Conservation (phyloP, 257 asterid genomes). For the Ballota nigra region DNA sequence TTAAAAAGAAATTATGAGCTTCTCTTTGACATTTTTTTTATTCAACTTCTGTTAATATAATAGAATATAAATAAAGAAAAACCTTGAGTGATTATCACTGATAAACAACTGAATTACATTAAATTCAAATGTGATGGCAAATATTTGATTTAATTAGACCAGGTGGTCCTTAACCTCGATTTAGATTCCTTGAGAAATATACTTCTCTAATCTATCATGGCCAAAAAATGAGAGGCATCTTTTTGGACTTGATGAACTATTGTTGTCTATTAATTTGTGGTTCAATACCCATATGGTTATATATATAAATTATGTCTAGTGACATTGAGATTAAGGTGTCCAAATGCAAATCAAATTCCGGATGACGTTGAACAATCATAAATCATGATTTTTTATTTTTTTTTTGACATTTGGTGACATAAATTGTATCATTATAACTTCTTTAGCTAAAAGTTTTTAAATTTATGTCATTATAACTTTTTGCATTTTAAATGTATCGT, state of each 20-base stretch:
- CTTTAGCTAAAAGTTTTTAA: too few relatives aligned
- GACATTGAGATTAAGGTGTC: background rate
- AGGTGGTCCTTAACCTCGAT: slow-evolving; percentile 9
- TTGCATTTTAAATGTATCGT: too few relatives aligned
- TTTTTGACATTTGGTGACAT: background rate
- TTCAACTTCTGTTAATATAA: too few relatives aligned
- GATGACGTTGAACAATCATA: background rate
- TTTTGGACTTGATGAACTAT: background rate
- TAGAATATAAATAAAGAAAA: too few relatives aligned
- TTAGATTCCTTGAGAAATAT: background rate
- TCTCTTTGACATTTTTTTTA: too few relatives aligned
- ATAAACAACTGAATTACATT: too few relatives aligned
- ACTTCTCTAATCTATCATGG: background rate
- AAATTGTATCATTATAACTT: too few relatives aligned
- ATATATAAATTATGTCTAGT: background rate
- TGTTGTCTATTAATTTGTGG: background rate
- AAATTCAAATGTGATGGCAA: background rate
- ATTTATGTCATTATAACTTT: too few relatives aligned
- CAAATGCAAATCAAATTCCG: too few relatives aligned
- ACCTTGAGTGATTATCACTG: too few relatives aligned
- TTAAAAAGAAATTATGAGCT: too few relatives aligned
- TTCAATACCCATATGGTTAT: background rate
- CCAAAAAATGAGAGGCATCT: background rate
- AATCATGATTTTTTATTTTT: background rate
- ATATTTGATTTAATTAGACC: background rate